phyloP scores from a whole-genome alignment of 139 green algal species.

The Zygnema cylindricum region DNA sequence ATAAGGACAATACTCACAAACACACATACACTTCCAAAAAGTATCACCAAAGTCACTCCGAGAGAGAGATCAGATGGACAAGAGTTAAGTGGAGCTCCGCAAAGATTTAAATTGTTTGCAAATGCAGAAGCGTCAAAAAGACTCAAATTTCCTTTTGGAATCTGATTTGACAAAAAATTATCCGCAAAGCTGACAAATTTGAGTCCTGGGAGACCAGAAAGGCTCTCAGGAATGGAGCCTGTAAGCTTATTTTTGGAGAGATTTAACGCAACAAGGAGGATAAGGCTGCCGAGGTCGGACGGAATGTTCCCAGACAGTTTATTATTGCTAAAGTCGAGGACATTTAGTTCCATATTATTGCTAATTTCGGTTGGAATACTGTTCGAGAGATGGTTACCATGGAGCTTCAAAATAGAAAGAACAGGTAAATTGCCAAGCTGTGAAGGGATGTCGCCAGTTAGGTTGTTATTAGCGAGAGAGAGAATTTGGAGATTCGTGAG shows the following conservation, averaged over 20 bases:
- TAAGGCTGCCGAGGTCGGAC: background rate
- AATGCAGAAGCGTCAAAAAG: background rate
- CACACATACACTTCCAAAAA: no score
- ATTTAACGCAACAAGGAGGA: background rate
- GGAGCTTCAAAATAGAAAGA: background rate
- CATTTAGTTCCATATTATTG: background rate
- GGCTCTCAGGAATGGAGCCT: background rate
- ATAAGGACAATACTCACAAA: no score
- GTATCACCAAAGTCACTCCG: no score
- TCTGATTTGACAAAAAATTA: constrained; percentile 8
- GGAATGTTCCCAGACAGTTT: constrained; percentile 12
- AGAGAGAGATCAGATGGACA: no score
- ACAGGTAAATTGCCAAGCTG: background rate
- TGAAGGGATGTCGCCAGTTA: constrained; percentile 3
- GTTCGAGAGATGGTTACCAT: background rate
- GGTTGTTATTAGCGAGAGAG: background rate
- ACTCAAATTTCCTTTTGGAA: background rate
- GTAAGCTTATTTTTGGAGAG: constrained; percentile 2
- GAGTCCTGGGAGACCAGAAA: background rate
- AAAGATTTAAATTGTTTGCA: background rate
- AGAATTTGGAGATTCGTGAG: background rate
- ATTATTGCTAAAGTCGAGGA: background rate
- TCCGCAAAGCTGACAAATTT: background rate
- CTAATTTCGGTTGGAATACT: constrained; percentile 10
- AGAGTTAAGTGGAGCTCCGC: background rate